These are phyloP conservation scores for Xylariaceae sp. DNA, from an alignment of 2,329 filamentous ascomycete genomes.

Conservation along the genomic window DNA sequence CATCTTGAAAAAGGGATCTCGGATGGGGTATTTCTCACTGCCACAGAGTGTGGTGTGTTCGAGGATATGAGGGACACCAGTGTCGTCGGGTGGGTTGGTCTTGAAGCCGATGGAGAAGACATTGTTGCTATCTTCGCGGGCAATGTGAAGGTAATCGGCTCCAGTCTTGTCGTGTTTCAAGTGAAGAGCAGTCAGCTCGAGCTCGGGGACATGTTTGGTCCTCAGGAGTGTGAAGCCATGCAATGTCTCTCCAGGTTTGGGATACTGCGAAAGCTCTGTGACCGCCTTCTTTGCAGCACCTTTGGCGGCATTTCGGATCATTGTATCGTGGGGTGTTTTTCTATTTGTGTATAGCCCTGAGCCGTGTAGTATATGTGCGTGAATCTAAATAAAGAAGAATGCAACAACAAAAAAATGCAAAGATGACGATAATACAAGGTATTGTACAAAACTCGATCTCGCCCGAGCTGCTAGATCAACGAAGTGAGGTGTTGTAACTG, in stretches of 20 bases:
- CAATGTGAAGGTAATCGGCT: constrained; percentile 93
- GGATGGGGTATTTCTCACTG: constrained; percentile 95
- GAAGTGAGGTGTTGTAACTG: no score
- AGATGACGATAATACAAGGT: no score
- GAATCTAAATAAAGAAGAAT: no score
- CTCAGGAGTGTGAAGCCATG: constrained; percentile 91
- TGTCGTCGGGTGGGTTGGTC: constrained; percentile 95
- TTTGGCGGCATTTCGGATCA: constrained; percentile 50
- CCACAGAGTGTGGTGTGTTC: constrained; percentile 97
- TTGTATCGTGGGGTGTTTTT: constrained; percentile 30
- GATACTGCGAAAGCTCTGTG: constrained; percentile 71
- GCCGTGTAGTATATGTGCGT: no score
- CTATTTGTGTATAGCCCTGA: no score
- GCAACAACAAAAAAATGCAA: no score
- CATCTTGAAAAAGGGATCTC: constrained; percentile 99
- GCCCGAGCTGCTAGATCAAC: no score
- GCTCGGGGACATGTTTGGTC: constrained; percentile 87
- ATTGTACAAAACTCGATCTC: no score
- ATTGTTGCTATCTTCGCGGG: constrained; percentile 95
- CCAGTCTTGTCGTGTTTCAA: constrained; percentile 93
- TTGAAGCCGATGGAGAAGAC: constrained; percentile 99
- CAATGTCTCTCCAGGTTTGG: constrained; percentile 76
- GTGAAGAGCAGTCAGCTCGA: constrained; percentile 86
- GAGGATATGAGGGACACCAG: constrained; percentile 92
- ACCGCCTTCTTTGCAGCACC: constrained; percentile 58